These are phyloP conservation scores for Laguncularia racemosa DNA, from an alignment of 345 rosid genomes.

Conservation along the genomic window DNA sequence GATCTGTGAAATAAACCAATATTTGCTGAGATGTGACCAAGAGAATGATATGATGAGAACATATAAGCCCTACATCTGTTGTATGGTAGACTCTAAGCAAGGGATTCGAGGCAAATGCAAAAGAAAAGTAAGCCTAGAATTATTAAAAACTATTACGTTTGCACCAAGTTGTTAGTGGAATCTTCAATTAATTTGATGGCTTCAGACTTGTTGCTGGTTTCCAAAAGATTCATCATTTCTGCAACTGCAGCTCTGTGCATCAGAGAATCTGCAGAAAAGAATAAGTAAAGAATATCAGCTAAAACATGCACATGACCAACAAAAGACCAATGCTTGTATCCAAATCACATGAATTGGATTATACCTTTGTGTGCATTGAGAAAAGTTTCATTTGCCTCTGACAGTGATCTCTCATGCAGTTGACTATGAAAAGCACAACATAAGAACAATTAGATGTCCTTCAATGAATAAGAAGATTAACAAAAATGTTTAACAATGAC, in stretches of 20 bases:
- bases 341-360: too few species aligned
- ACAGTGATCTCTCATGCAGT: conserved; percentile 67
- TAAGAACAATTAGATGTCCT: conserved; percentile 4
- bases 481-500: background rate
- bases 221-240: conserved; percentile 67
- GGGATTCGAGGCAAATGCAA: background rate
- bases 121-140: background rate
- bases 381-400: conserved; percentile 70
- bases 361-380: conserved; percentile 71
- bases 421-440: conserved; percentile 39
- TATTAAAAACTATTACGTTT: conserved; percentile 33
- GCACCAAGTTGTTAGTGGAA: conserved; percentile 45
- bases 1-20: conserved; percentile 29
- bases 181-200: conserved; percentile 77
- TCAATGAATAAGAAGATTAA: conserved; percentile 3
- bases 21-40: too few species aligned
- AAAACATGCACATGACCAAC: background rate
- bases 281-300: background rate
- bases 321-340: conserved; percentile 4
- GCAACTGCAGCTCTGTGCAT: conserved; percentile 94
- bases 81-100: background rate
- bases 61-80: too few species aligned
- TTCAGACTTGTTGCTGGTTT: conserved; percentile 57
- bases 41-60: too few species aligned
- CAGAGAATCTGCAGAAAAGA: conserved; percentile 54